Base-by-base conservation (phyloP, 495 filamentous ascomycete species). In the Hypomontagnella monticulosa region DNA sequence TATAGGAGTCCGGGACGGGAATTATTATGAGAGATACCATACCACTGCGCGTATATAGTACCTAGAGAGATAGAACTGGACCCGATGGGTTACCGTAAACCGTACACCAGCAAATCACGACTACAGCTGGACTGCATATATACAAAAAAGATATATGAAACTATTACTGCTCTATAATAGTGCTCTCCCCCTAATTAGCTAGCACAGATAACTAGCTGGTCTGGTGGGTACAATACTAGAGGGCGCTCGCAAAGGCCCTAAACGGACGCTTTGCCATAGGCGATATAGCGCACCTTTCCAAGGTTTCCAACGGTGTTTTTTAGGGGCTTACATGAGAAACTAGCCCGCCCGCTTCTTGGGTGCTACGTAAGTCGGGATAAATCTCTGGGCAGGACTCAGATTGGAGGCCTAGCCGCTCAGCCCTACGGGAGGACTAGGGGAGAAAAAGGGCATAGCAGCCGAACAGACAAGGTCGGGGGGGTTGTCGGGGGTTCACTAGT, bases 11-110 rank as follows among this genome's bases (percentile, higher is more conserved):
- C 11, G 19, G 49, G 34, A 38, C 33, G 4, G 44, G 38, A 20
- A 50, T n/a, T 34, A 23, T 42, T 34, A 23, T 42, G 40, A 54
- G 50, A 63, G 66, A 69, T 69, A 69, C 66, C 66, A 69, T 69
- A 69, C 66, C 66, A 63, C 43, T n/a, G n/a, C 43, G 41, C 54
- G 47, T 49, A 46, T 58, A 44, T 46, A 56, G 36, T 56, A 54
- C 4, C 15, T 11, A 14, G 4, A 14, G 47, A 67, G 32, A 63
- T 67, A 67, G 64, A 63, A 42, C 16, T 32, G 32, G 46, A 53
- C 40, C 23, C 9, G 32, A 49, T n/a, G 14, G 27, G 44, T 49
- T n/a, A n/a, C n/a, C n/a, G n/a, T n/a, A n/a, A n/a, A 20, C 19
- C 55, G 34, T 59, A 20, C 34, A 37, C 41, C 48, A 63, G 48